Conservation (phyloP, 208 protist species). For the Wallacemonas sp. region DNA sequence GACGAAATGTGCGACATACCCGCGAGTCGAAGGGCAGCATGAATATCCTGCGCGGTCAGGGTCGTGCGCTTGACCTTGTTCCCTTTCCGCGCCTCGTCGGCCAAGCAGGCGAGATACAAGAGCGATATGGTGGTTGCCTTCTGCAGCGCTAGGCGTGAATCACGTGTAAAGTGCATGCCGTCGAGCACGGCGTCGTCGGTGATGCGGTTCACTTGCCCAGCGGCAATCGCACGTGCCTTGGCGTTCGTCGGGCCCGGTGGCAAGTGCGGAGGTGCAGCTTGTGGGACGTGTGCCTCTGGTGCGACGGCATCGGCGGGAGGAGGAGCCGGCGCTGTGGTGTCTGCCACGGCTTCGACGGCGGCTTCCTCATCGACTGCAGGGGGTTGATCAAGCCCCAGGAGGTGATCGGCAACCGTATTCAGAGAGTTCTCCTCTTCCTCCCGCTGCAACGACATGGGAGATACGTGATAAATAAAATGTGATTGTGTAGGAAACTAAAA, state of each 20-base stretch:
- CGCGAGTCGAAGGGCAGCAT: slow-evolving; percentile 55
- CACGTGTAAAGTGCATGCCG: slow-evolving; percentile 63
- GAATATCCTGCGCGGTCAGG: slow-evolving; percentile 68
- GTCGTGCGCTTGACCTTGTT: slow-evolving; percentile 49
- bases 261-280: not conserved
- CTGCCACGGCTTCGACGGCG: not conserved
- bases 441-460: not conserved
- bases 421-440: slow-evolving; percentile 1
- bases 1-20: slow-evolving; percentile 73
- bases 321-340: not conserved
- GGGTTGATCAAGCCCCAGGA: not conserved
- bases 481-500: no score
- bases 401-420: not conserved
- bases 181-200: slow-evolving; percentile 55
- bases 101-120: slow-evolving; percentile 73
- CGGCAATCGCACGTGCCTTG: slow-evolving; percentile 50
- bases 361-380: not conserved
- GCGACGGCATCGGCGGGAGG: not conserved
- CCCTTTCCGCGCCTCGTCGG: slow-evolving; percentile 56
- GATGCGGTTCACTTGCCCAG: slow-evolving; percentile 72
- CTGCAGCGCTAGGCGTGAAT: slow-evolving; percentile 73
- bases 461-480: no score
- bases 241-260: not conserved
- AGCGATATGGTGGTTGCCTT: slow-evolving; percentile 75
- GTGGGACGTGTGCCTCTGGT: not conserved